Base-by-base conservation (phyloP, 1,284 basidiomycete species). In the Cryptococcus sp. region DNA sequence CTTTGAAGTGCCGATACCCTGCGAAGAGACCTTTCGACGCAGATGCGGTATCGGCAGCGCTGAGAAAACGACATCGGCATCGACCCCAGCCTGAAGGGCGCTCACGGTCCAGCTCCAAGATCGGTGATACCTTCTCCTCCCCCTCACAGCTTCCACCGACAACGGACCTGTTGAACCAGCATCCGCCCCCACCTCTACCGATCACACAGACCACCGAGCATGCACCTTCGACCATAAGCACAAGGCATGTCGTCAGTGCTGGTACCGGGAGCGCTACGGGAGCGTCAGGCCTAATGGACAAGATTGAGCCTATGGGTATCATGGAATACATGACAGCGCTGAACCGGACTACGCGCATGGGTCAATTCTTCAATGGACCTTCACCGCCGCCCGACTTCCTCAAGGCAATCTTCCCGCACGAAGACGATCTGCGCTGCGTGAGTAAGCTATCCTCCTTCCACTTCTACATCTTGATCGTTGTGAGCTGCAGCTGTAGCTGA, bases 291-390 rank as follows among this genome's bases (percentile, higher is more conserved):
- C 31, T 35, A 2, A 35, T 35, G 31, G 31, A 35, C 31, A 35
- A 35, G 31, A 35, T 35, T 35, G 31, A 35, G 31, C 31, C 31
- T 35, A 45, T 45, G 42, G 64, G 62, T 41, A 57, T 66, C 1
- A 61, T 74, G 15, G 72, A 76, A 20, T 57, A 68, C 22, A 57
- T 76, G 23, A 64, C 71, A 52, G 73, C 74, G 3, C 54, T 74
- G 23, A 71, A 69, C 55, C 59, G 72, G 48, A 64, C 65, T 49
- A 76, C 74, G 5, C 61, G 67, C 45, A 74, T 76, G 74, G 71
- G 72, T 11, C 57, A 60, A n/a, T 76, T 69, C 58, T 76, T 69
- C 53, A 61, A 61, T 44, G 66, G 68, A 25, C 69, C 70, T 5
- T 44, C 66, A n/a, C 59, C 66, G 19, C 68, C 73, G 23, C 74